Conservation (phyloP, 768 basidiomycete genomes). For the Panus rudis region DNA sequence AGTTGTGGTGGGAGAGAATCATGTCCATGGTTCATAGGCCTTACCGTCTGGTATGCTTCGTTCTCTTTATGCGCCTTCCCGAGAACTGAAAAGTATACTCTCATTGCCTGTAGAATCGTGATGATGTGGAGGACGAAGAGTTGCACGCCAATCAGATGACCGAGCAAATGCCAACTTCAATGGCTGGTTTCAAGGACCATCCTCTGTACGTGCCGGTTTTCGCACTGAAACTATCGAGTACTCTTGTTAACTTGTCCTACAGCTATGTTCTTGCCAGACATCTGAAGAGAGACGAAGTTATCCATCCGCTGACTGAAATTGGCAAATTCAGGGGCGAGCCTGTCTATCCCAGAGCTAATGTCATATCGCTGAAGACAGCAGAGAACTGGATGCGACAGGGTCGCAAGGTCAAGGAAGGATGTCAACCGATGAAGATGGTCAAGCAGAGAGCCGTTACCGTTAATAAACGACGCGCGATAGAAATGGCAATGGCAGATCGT, state of each 20-base stretch:
- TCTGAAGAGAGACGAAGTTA: slow-evolving; percentile 79
- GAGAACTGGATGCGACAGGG: slow-evolving; percentile 96
- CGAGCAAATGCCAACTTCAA: slow-evolving; percentile 89
- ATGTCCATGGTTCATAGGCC: slow-evolving; percentile 58
- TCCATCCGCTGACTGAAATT: slow-evolving; percentile 73
- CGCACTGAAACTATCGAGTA: background rate
- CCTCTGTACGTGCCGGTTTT: slow-evolving; percentile 54
- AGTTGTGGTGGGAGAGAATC: slow-evolving; percentile 83
- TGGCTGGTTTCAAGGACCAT: slow-evolving; percentile 93
- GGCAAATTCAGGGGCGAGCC: slow-evolving; percentile 91
- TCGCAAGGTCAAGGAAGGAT: slow-evolving; percentile 58
- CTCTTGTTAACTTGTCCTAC: slow-evolving; percentile 5
- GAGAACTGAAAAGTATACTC: no score
- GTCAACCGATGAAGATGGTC: slow-evolving; percentile 85
- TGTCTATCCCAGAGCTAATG: slow-evolving; percentile 80
- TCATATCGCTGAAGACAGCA: slow-evolving; percentile 81
- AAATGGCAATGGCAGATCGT: slow-evolving; percentile 42
- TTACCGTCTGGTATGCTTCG: slow-evolving; percentile 67
- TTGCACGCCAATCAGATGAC: slow-evolving; percentile 66
- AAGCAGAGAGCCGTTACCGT: slow-evolving; percentile 83
- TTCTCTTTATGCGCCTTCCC: background rate
- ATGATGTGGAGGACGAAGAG: slow-evolving; percentile 90
- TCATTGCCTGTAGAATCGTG: slow-evolving; percentile 58
- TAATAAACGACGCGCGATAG: slow-evolving; percentile 65
- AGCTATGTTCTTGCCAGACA: slow-evolving; percentile 85